Base-by-base conservation (phyloP, 768 basidiomycete species). In the Serendipita vermifera region DNA sequence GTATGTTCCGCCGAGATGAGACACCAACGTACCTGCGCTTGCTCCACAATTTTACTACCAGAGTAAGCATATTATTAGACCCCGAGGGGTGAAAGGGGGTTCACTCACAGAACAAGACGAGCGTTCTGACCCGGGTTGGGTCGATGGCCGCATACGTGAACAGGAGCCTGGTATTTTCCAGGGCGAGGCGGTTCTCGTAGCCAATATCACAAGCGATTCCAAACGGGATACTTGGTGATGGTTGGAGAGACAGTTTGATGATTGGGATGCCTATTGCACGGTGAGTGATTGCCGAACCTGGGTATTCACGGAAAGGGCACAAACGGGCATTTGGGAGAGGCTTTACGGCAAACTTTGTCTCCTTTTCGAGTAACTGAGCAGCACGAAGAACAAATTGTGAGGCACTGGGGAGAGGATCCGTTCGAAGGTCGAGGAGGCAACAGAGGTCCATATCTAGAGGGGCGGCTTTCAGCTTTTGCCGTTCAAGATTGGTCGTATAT, bases 131-230 rank as follows among this genome's bases (percentile, higher is more conserved):
- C 63, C 94, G 81, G 38, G 89, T 83, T 5, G 92, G 90, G 70
- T 99, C 94, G 65, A 97, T 80, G 76, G 90, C 90, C 61, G 94
- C 93, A 70, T 99, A 99, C 67, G 90, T 97, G 80, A 93, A 85
- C 57, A 99, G 75, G 58, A 99, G 71, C 56, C 94, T 79, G 32
- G 94, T 99, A 69, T 99, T 99, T 72, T 99, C 94, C 57, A 99
- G 75, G 26, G 94, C 94, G 55, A 99, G 76, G 64, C 93, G 79
- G 70, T 98, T 98, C 74, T 96, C 94, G 63, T 98, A 98, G 15
- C 94, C 94, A 61, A 99, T 99, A 68, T 99, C 94, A 67, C 94
- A 97, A 5, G 93, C 87, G 63, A 99, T 94, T 56, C 92, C 93
- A 53, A 80, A 77, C 6, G 85, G 84, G 13, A 90, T 73, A 3